These are phyloP conservation scores for Nicotiana sylvestris DNA, from an alignment of 257 asterid species.

Conservation along the genomic window DNA sequence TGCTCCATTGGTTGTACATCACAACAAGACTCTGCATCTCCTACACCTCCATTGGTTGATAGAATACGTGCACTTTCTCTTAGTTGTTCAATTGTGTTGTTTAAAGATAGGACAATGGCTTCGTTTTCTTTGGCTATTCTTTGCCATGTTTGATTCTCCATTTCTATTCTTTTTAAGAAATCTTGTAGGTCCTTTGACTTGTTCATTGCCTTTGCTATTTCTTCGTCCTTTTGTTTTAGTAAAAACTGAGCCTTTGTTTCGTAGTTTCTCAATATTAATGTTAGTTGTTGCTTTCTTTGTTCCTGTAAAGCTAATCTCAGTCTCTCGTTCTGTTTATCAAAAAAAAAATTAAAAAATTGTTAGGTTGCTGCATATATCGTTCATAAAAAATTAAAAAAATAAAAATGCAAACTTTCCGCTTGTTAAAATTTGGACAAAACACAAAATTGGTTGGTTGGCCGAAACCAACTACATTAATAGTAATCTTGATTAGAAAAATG, in stretches of 20 bases:
- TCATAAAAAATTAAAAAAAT: too few species aligned
- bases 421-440: too few species aligned
- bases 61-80: slow-evolving; percentile 27
- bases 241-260: slow-evolving; percentile 43
- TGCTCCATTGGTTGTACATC: slow-evolving; percentile 5
- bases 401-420: too few species aligned
- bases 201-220: slow-evolving; percentile 34
- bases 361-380: neutral
- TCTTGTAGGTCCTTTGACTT: slow-evolving; percentile 44
- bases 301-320: slow-evolving; percentile 48
- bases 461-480: too few species aligned
- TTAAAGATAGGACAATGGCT: slow-evolving; percentile 40
- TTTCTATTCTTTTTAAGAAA: slow-evolving; percentile 33
- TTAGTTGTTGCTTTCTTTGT: slow-evolving; percentile 39
- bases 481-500: too few species aligned
- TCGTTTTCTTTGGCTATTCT: slow-evolving; percentile 51
- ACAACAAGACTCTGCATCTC: slow-evolving; percentile 64
- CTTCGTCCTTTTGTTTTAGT: slow-evolving; percentile 46
- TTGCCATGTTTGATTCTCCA: slow-evolving; percentile 56
- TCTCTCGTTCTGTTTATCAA: slow-evolving; percentile 51
- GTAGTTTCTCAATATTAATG: slow-evolving; percentile 29
- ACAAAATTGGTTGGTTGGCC: too few species aligned
- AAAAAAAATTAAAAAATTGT: neutral
- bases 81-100: slow-evolving; percentile 47
- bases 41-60: slow-evolving; percentile 35